Base-by-base conservation (phyloP, 1,139 yeast genomes). In the Casaregolazyma suthepensis region DNA sequence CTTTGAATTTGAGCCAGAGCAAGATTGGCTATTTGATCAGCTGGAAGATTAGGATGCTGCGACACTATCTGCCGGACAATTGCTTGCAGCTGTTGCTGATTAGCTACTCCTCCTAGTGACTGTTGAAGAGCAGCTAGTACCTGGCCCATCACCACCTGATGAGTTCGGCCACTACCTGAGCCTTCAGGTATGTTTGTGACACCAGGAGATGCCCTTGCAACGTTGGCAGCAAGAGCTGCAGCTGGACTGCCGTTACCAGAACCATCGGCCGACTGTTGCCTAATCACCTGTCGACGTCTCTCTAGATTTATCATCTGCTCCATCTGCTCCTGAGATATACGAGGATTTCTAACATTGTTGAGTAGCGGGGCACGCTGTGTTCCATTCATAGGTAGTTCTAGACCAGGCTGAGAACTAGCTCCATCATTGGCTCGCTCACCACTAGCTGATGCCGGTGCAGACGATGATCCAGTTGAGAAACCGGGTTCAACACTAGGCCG, bases 1-100 rank as follows among this genome's bases (percentile, higher is more conserved):
- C 75, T 79, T 2, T 87, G 86, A 56, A 85, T 71, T 63, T 84
- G 85, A 35, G 83, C 80, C 6, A 87, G 87, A 0, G 91, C 91
- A 57, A 83, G 71, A 60, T 82, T 81, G 0, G 88, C 82, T 1
- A 85, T 90, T 61, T 85, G 89, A 54, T 83, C 87, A 57, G 83
- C 82, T 2, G 85, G 75, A 63, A 84, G 72, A 29, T 77, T 78
- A 1, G 94, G 94, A 63, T 86, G 80, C 63, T 84, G 85, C 18
- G 78, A 74, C 61, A 83, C 87, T 53, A 85, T 83, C 52, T 85
- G 84, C 57, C 79, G 81, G 55, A 86, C 81, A 50, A 86, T 77
- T 1, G 87, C 85, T 6, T 87, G 78, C 2, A 85, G 85, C 63
- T 85, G 91, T 47, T 63, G 67, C 48, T 37, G 35, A 43, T 48